Conservation (phyloP, 352 stramenopile genomes). For the Phytophthora macrochlamydospora region DNA sequence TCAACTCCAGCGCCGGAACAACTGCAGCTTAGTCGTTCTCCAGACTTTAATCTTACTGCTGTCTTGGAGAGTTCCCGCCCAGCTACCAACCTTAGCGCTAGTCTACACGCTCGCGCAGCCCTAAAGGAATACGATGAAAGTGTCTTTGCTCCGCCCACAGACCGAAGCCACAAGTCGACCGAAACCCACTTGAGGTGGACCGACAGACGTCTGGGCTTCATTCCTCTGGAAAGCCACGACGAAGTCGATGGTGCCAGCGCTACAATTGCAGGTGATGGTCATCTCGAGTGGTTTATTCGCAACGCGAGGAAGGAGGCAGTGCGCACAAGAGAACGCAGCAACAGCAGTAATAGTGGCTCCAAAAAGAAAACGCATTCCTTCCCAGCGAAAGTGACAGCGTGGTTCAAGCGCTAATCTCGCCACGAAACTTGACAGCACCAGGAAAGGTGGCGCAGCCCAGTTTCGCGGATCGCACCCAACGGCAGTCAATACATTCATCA, state of each 20-base stretch:
- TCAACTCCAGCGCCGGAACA: conserved; percentile 28
- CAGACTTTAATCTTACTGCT: conserved; percentile 45
- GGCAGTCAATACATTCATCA: background rate
- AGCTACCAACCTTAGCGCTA: conserved; percentile 36
- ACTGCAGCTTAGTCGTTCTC: conserved; percentile 52
- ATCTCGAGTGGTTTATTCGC: conserved; percentile 35
- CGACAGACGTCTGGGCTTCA: conserved; percentile 25
- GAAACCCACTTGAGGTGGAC: conserved; percentile 6
- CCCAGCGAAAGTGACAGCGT: conserved; percentile 37
- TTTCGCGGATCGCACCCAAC: conserved; percentile 9
- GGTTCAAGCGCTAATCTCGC: conserved; percentile 45
- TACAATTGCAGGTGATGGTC: conserved; percentile 34
- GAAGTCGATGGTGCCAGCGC: conserved; percentile 27
- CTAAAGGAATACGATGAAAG: conserved; percentile 71
- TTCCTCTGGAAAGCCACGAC: conserved; percentile 23
- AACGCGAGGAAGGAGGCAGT: conserved; percentile 28
- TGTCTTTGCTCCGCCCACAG: conserved; percentile 44
- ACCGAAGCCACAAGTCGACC: conserved; percentile 2
- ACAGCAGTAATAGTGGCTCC: conserved; percentile 22
- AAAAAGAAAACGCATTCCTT: conserved; percentile 22
- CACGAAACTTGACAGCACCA: conserved; percentile 31
- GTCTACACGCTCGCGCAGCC: conserved; percentile 43
- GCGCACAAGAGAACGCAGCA: conserved; percentile 22
- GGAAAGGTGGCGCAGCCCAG: conserved; percentile 7
- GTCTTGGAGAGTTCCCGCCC: conserved; percentile 26